Base-by-base conservation (phyloP, 2,329 filamentous ascomycete genomes). In the Cladophialophora yegresii region DNA sequence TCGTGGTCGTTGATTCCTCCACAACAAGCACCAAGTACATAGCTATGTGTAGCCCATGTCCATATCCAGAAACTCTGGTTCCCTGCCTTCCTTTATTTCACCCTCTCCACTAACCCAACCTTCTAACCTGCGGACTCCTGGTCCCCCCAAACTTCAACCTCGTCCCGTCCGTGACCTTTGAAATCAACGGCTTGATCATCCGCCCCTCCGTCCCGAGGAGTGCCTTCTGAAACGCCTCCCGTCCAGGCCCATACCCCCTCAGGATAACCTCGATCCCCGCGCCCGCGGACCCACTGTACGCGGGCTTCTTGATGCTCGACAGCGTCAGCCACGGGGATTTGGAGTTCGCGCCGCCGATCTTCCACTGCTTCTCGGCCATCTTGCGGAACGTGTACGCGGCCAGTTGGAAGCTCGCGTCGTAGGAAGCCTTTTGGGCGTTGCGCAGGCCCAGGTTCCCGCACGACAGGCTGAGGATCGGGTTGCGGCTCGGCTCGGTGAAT, bases 131-230 rank as follows among this genome's bases (percentile, higher is more conserved):
- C 77, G 85, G 85, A 81, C 92, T 93, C 78, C 93, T 90, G 45
- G 90, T 91, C 74, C 95, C 96, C 79, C 93, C 95, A 82, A 98
- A 96, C 83, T 99, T 99, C 77, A 98, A 78, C 73, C 89, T 89
- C 61, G 93, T 98, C 47, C 87, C 84, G 79, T 99, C 95, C 33
- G 90, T 87, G 66, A 99, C 89, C 71, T 87, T 88, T 49, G 86
- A 82, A 70, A 99, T 90, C 80, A 90, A 87, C 33, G 84, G 81
- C 71, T 92, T 85, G 70, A 98, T 78, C 72, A 87, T 77, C 74
- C 86, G 87, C 63, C 95, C 95, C 77, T 99, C 93, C 23, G 83
- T 87, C 40, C 93, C 93, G 77, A 99, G 80, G 64, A 99, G 79
- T 5, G 93, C 90, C 83, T 98, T 99, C 61, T 88, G 88, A 59